Conservation (phyloP, 139 green algal genomes). For the Haematococcus lacustris region DNA sequence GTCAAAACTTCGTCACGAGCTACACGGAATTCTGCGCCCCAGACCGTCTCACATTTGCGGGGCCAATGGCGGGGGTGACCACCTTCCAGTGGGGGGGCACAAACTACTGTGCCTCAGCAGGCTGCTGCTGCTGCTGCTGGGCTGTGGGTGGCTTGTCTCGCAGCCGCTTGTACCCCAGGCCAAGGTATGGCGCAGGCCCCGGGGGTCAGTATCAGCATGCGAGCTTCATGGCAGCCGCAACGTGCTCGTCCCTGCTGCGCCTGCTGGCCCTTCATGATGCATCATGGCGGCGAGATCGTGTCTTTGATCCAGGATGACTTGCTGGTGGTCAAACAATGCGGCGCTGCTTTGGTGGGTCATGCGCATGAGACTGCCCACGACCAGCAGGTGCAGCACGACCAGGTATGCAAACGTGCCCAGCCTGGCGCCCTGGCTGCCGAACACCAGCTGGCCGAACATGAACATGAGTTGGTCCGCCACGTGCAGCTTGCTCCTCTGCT, state of each 20-base stretch:
- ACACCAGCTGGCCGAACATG: constrained; percentile 51
- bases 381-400: constrained; percentile 75
- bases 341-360: constrained; percentile 36
- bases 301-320: constrained; percentile 6
- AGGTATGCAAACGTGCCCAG: constrained; percentile 81
- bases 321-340: constrained; percentile 20
- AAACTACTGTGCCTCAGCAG: no score
- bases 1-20: no score
- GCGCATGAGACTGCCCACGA: constrained; percentile 51
- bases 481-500: constrained; percentile 26
- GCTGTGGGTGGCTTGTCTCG: no score
- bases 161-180: no score
- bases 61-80: no score
- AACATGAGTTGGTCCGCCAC: constrained; percentile 34
- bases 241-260: not conserved
- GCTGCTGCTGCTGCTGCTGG: no score
- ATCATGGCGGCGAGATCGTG: constrained; percentile 20
- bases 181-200: no score
- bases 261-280: constrained; percentile 17
- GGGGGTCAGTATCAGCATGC: no score
- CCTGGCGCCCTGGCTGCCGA: constrained; percentile 43
- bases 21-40: no score
- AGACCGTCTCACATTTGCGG: no score
- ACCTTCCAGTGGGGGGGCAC: no score
- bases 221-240: no score